phyloP scores from a whole-genome alignment of 1,284 basidiomycete species.

The Pholiota adiposa region DNA sequence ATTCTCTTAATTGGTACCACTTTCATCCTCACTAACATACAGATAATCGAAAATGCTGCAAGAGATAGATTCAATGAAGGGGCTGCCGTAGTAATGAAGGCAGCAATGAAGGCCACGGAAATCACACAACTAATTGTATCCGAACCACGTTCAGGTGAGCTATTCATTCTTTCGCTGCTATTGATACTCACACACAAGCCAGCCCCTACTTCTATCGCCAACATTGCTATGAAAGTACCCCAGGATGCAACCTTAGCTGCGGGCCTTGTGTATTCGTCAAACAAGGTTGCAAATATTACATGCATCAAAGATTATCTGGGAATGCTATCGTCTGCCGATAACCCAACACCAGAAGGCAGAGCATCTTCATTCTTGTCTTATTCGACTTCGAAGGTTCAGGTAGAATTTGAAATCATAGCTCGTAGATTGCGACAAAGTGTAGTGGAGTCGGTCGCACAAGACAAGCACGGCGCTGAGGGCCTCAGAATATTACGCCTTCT shows the following conservation, averaged over 20 bases:
- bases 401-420: slow-evolving; percentile 84
- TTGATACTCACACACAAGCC: slow-evolving; percentile 15
- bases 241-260: slow-evolving; percentile 60
- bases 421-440: slow-evolving; percentile 74
- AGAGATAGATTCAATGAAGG: slow-evolving; percentile 79
- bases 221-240: slow-evolving; percentile 61
- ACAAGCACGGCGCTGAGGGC: slow-evolving; percentile 86
- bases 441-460: slow-evolving; percentile 81
- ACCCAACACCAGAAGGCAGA: slow-evolving; percentile 72
- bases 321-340: slow-evolving; percentile 78
- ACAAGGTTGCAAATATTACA: slow-evolving; percentile 59
- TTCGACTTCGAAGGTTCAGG: slow-evolving; percentile 71
- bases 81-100: slow-evolving; percentile 73
- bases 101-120: slow-evolving; percentile 73
- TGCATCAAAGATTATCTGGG: slow-evolving; percentile 79
- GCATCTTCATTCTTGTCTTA: slow-evolving; percentile 72
- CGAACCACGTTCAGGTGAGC: slow-evolving; percentile 68
- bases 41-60: slow-evolving; percentile 80
- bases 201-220: slow-evolving; percentile 70
- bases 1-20: slow-evolving; percentile 9
- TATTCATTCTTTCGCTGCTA: not conserved
- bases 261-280: slow-evolving; percentile 61
- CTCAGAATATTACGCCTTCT: slow-evolving; percentile 86
- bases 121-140: slow-evolving; percentile 61
- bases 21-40: slow-evolving; percentile 7